These are phyloP conservation scores for Monosporascus sp. DNA, from an alignment of 2,329 filamentous ascomycete species.

Conservation along the genomic window DNA sequence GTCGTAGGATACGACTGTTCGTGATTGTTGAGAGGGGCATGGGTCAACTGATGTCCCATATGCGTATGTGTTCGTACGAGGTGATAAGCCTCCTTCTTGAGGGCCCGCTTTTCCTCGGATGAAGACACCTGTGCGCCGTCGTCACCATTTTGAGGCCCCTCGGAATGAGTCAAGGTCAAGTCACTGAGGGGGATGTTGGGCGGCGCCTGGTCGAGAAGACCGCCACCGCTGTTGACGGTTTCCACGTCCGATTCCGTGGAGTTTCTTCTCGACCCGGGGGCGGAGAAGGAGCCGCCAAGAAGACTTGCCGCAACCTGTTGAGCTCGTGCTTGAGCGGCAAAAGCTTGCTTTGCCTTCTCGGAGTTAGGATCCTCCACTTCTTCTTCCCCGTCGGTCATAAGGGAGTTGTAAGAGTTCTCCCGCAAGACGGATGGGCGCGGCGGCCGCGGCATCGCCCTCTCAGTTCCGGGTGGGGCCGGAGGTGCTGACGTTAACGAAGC, in stretches of 20 bases:
- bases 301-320: constrained; percentile 37
- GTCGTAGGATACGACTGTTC: constrained; percentile 7
- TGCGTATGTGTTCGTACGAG: constrained; percentile 38
- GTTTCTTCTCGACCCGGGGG: constrained; percentile 26
- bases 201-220: constrained; percentile 14
- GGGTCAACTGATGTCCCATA: constrained; percentile 14
- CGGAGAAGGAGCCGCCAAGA: constrained; percentile 29
- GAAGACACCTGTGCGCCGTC: constrained; percentile 9
- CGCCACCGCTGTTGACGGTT: constrained; percentile 22
- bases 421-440: constrained; percentile 39
- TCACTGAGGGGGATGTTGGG: constrained; percentile 28
- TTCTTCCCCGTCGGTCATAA: constrained; percentile 22
- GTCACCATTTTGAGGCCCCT: constrained; percentile 5
- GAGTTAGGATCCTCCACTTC: constrained; percentile 18
- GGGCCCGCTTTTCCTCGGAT: constrained; percentile 20
- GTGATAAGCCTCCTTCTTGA: constrained; percentile 34
- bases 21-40: constrained; percentile 2
- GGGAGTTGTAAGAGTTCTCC: constrained; percentile 34
- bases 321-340: constrained; percentile 39
- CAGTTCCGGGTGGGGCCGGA: constrained; percentile 12
- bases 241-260: constrained; percentile 34
- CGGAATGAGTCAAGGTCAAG: constrained; percentile 15
- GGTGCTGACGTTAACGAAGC: constrained; percentile 8
- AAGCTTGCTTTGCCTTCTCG: constrained; percentile 28
- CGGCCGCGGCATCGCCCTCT: constrained; percentile 15